Percentiles rank a stretch among this genome's conserved stretches.
phyloP scores from a whole-genome alignment of 306 rosid species.

The Hippophae tibetana region DNA sequence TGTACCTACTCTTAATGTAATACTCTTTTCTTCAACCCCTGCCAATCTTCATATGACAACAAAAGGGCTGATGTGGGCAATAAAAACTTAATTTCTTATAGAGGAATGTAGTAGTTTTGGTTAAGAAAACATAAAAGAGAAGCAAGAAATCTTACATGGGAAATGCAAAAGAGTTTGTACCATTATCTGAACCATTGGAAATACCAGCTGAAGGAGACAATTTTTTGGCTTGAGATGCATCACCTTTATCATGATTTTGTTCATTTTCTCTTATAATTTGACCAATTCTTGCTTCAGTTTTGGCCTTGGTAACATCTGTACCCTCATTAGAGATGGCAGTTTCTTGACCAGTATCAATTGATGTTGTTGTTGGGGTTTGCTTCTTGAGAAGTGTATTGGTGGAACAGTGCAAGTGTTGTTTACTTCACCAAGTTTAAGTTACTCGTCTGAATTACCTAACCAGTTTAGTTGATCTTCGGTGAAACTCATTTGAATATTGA shows the following conservation, averaged over 20 bases:
- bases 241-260: conserved; percentile 12
- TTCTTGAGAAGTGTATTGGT: conserved; percentile 19
- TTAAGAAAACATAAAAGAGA: neutral
- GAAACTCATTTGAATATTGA: conserved; percentile 88
- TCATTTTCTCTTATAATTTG: conserved; percentile 60
- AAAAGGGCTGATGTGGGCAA: neutral
- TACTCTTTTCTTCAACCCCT: conserved; percentile 34
- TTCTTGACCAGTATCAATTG: conserved; percentile 24
- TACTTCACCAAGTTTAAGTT: conserved; percentile 30
- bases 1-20: conserved; percentile 18
- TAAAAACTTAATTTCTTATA: too few relatives aligned
- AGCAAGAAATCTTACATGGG: conserved; percentile 40
- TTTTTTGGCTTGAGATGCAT: neutral
- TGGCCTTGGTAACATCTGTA: conserved; percentile 32
- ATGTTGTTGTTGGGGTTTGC: conserved; percentile 17
- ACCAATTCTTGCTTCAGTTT: conserved; percentile 68
- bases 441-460: conserved; percentile 42
- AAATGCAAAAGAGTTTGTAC: conserved; percentile 59
- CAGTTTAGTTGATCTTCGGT: conserved; percentile 37
- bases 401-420: conserved; percentile 7
- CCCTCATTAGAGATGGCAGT: conserved; percentile 15
- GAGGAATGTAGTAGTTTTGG: neutral
- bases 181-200: conserved; percentile 37
- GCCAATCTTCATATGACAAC: conserved; percentile 31
- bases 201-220: conserved; percentile 2